Evolutionary conservation across 2,329 filamentous ascomycete genomes (phyloP).

Genomic region (Tolypocladium capitatum): DNA sequence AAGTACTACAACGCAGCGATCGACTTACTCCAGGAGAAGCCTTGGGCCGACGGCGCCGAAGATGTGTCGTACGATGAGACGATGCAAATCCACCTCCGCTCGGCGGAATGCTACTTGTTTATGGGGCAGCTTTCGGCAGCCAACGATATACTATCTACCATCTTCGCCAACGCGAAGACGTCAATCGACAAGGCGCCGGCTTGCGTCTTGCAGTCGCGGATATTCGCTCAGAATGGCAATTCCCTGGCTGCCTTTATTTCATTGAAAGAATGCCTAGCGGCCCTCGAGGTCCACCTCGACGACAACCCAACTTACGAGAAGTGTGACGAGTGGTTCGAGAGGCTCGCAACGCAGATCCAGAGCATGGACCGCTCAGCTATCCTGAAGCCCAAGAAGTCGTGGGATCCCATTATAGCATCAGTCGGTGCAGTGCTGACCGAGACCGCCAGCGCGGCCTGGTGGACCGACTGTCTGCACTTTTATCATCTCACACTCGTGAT

Average conservation of each 20-base stretch:
- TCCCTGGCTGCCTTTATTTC: slow-evolving; percentile 53
- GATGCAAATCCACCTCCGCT: slow-evolving; percentile 61
- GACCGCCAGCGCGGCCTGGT: slow-evolving; percentile 57
- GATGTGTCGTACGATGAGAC: slow-evolving; percentile 84
- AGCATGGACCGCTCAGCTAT: slow-evolving; percentile 38
- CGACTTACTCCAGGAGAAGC: slow-evolving; percentile 61
- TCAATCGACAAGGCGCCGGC: slow-evolving; percentile 71
- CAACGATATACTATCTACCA: slow-evolving; percentile 50
- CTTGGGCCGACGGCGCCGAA: slow-evolving; percentile 56
- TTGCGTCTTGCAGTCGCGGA: slow-evolving; percentile 70
- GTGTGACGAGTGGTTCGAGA: slow-evolving; percentile 63
- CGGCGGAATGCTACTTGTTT: slow-evolving; percentile 73
- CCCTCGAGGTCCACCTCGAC: slow-evolving; percentile 54
- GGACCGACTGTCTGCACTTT: slow-evolving; percentile 59
- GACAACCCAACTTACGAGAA: slow-evolving; percentile 57
- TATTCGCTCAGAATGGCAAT: slow-evolving; percentile 63
- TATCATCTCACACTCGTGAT: slow-evolving; percentile 58
- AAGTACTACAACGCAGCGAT: slow-evolving; percentile 72
- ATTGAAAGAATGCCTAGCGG: slow-evolving; percentile 56
- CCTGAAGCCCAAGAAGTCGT: slow-evolving; percentile 26
- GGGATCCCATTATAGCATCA: slow-evolving; percentile 43
- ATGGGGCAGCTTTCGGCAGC: slow-evolving; percentile 60
- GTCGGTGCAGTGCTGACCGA: slow-evolving; percentile 60
- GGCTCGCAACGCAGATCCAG: slow-evolving; percentile 45
- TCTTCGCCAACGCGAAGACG: slow-evolving; percentile 58